phyloP scores from a whole-genome alignment of 306 rosid species.

The Leucaena leucocephala region DNA sequence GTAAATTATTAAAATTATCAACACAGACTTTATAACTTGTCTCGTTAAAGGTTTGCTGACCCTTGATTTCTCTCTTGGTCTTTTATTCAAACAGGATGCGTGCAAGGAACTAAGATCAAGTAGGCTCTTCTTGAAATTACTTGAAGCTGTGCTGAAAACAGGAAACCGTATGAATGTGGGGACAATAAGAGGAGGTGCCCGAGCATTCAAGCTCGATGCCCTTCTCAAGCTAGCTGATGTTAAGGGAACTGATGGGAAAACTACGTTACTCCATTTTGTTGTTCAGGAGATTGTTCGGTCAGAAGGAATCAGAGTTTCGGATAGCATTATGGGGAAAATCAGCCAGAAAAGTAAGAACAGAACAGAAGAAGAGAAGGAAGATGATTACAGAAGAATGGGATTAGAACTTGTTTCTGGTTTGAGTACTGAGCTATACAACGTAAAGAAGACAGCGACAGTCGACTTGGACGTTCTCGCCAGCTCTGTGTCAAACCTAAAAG shows the following conservation, averaged over 20 bases:
- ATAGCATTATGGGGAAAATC: conserved; percentile 93
- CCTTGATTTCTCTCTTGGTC: not conserved
- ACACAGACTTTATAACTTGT: not conserved
- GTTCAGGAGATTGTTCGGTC: conserved; percentile 86
- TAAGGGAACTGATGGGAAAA: conserved; percentile 91
- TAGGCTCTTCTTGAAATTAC: conserved; percentile 85
- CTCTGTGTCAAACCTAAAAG: conserved; percentile 66
- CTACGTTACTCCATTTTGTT: conserved; percentile 88
- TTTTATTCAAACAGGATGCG: conserved; percentile 64
- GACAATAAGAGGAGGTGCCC: conserved; percentile 92
- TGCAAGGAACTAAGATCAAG: conserved; percentile 96
- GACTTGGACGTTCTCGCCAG: conserved; percentile 83
- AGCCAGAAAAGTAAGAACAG: conserved; percentile 57
- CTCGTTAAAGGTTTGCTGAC: not conserved
- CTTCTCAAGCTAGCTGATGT: conserved; percentile 92
- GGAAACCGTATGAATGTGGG: conserved; percentile 98
- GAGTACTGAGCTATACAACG: conserved; percentile 85
- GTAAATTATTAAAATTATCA: conserved; percentile 41
- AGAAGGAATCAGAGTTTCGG: conserved; percentile 82
- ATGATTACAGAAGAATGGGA: conserved; percentile 86
- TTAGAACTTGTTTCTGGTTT: conserved; percentile 84
- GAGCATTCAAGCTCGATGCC: conserved; percentile 87
- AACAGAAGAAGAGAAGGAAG: conserved; percentile 75
- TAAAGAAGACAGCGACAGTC: conserved; percentile 79
- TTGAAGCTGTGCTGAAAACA: conserved; percentile 91